Conservation (phyloP, 768 basidiomycete species). For the Favolaschia claudopus region DNA sequence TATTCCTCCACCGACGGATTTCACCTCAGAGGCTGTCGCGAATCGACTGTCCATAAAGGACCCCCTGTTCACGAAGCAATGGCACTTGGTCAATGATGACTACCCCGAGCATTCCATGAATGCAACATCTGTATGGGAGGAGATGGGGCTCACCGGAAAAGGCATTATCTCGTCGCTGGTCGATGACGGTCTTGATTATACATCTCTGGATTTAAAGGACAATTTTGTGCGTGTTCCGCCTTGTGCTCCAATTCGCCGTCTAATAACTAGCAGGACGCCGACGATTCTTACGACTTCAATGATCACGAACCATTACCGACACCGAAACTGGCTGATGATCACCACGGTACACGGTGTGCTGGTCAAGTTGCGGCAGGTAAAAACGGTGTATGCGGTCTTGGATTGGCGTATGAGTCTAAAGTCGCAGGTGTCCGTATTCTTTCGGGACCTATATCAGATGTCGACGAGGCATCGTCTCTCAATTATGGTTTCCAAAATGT, state of each 20-base stretch:
- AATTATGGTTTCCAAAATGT: constrained; percentile 95
- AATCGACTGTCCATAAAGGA: constrained; percentile 75
- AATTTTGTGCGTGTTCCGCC: constrained; percentile 87
- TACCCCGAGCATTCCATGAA: constrained; percentile 89
- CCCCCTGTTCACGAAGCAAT: constrained; percentile 85
- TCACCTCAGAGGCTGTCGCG: constrained; percentile 57
- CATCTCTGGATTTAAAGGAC: constrained; percentile 81
- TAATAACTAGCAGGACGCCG: constrained; percentile 73
- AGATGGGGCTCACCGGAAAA: constrained; percentile 82
- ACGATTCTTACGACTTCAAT: constrained; percentile 95
- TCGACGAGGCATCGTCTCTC: constrained; percentile 93
- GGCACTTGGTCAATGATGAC: constrained; percentile 94
- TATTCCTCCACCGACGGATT: constrained; percentile 45
- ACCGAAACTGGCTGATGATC: constrained; percentile 89
- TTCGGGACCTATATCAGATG: constrained; percentile 92
- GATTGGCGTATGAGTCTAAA: constrained; percentile 90
- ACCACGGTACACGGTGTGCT: constrained; percentile 97
- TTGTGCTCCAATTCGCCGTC: constrained; percentile 1
- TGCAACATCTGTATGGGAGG: constrained; percentile 89
- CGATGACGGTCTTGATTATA: constrained; percentile 95
- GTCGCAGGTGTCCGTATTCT: constrained; percentile 96
- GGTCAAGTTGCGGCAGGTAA: constrained; percentile 94
- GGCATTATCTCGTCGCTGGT: constrained; percentile 89
- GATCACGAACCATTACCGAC: constrained; percentile 89
- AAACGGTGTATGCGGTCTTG: constrained; percentile 93